These are phyloP conservation scores for Obelidium mucronatum DNA, from an alignment of 192 early-diverging fungal genomes.

Conservation along the genomic window DNA sequence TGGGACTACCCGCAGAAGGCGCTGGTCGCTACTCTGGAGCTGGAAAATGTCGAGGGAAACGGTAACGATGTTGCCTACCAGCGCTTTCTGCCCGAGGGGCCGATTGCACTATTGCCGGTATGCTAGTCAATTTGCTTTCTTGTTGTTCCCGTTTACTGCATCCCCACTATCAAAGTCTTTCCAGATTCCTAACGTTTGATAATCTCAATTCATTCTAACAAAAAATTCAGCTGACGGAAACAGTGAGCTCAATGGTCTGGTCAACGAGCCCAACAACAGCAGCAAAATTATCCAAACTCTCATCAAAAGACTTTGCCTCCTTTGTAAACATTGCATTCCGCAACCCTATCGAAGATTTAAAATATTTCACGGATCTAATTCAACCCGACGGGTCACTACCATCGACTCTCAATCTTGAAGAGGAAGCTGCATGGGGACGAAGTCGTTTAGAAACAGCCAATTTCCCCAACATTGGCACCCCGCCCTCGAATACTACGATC, in stretches of 20 bases:
- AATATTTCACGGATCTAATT: slow-evolving; percentile 71
- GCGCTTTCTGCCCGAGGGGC: slow-evolving; percentile 93
- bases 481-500: slow-evolving; percentile 49
- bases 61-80: slow-evolving; percentile 86
- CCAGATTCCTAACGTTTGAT: not conserved
- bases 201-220: not conserved
- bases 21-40: slow-evolving; percentile 83
- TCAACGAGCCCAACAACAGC: slow-evolving; percentile 75
- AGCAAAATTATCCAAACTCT: slow-evolving; percentile 65
- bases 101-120: slow-evolving; percentile 93
- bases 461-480: not conserved
- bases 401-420: slow-evolving; percentile 56
- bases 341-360: slow-evolving; percentile 72
- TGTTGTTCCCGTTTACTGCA: not conserved
- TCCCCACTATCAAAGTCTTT: not conserved
- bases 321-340: slow-evolving; percentile 87
- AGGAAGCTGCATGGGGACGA: slow-evolving; percentile 74
- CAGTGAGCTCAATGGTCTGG: slow-evolving; percentile 87
- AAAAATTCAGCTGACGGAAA: slow-evolving; percentile 59
- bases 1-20: slow-evolving; percentile 89
- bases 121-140: slow-evolving; percentile 1
- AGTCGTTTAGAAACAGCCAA: slow-evolving; percentile 36
- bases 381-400: slow-evolving; percentile 43
- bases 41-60: slow-evolving; percentile 39
- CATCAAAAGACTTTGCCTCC: slow-evolving; percentile 66